These are phyloP conservation scores for Chondrostereum purpureum DNA, from an alignment of 1,284 basidiomycete genomes.

Conservation along the genomic window DNA sequence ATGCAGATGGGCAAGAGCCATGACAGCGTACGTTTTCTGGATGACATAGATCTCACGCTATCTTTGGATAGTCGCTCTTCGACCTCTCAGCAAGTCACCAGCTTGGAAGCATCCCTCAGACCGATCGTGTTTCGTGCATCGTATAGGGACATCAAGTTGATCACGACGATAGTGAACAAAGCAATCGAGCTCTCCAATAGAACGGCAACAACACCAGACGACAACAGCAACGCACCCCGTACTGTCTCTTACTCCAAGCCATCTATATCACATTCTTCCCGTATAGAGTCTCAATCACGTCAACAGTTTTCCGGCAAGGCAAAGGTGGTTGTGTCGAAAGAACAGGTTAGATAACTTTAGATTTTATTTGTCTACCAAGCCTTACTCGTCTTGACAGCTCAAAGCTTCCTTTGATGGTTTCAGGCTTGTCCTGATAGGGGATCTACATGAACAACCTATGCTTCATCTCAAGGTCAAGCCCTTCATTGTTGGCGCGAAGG, in stretches of 20 bases:
- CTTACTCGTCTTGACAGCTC: constrained; percentile 40
- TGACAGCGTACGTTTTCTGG: constrained; percentile 88
- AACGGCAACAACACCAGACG: neutral
- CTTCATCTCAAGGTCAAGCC: constrained; percentile 84
- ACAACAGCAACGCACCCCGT: too few species aligned
- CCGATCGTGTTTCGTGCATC: constrained; percentile 91
- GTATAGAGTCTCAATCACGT: constrained; percentile 10
- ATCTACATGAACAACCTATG: constrained; percentile 92
- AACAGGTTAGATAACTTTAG: constrained; percentile 48
- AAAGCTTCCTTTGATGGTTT: constrained; percentile 85
- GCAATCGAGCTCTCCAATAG: constrained; percentile 65
- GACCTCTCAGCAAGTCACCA: constrained; percentile 71
- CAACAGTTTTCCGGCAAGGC: constrained; percentile 43
- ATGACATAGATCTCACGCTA: constrained; percentile 87
- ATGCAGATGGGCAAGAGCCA: constrained; percentile 80
- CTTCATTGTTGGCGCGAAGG: constrained; percentile 79
- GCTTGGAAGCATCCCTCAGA: constrained; percentile 77
- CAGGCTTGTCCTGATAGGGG: constrained; percentile 90
- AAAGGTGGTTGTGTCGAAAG: constrained; percentile 69
- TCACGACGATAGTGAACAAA: constrained; percentile 84
- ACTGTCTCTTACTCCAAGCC: too few species aligned
- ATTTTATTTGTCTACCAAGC: constrained; percentile 4
- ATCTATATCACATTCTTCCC: too few species aligned
- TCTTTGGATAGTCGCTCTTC: constrained; percentile 82
- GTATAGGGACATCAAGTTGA: constrained; percentile 88